Evolutionary conservation across 2,329 filamentous ascomycete species (phyloP).

Genomic region (Chaetomium globosum): DNA sequence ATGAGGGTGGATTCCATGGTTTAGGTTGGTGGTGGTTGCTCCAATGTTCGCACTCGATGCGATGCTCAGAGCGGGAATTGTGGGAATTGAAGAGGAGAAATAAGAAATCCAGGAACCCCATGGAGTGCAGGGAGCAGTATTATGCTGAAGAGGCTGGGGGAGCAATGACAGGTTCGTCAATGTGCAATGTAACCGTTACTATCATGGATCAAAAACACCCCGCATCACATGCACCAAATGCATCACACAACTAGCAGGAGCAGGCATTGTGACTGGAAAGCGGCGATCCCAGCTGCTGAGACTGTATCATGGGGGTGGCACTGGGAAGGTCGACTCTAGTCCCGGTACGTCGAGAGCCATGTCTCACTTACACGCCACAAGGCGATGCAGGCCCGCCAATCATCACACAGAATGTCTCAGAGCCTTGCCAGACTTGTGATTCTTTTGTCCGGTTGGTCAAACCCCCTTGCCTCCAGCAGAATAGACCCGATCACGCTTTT

Average conservation of each 20-base stretch:
- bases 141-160: neutral
- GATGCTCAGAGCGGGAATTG: neutral
- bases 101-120: neutral
- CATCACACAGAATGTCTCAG: neutral
- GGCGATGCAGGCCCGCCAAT: neutral
- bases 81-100: neutral
- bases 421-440: neutral
- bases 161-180: neutral
- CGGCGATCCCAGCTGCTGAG: neutral
- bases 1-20: neutral
- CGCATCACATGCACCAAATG: conserved; percentile 7
- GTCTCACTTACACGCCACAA: conserved; percentile 13
- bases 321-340: conserved; percentile 1
- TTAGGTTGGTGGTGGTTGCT: neutral
- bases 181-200: neutral
- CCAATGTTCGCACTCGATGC: neutral
- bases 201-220: neutral
- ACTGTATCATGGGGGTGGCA: neutral
- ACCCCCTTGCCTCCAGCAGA: conserved; percentile 3
- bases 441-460: neutral
- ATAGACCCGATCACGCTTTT: neutral
- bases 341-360: neutral
- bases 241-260: neutral
- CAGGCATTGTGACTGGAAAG: conserved; percentile 1
- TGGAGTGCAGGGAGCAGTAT: neutral